These are phyloP conservation scores for Penicillium canescens DNA, from an alignment of 495 filamentous ascomycete species.

Conservation along the genomic window DNA sequence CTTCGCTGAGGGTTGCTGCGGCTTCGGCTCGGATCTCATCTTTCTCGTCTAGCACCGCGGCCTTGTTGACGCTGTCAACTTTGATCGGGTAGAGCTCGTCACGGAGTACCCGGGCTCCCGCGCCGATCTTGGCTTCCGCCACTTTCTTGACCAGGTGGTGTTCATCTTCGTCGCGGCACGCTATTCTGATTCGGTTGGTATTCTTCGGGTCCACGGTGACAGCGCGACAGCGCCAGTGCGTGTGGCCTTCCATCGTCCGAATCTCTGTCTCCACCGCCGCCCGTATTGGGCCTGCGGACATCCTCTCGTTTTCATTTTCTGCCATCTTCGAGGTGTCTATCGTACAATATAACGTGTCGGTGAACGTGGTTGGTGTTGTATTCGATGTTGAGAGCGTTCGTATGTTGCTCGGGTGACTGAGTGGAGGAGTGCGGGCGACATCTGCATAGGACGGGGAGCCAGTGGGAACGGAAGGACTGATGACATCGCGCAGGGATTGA, in stretches of 20 bases:
- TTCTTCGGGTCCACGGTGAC: constrained; percentile 26
- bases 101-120: constrained; percentile 28
- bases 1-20: constrained; percentile 15
- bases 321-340: constrained; percentile 26
- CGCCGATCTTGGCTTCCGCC: constrained; percentile 19
- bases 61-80: constrained; percentile 32
- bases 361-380: constrained; percentile 20
- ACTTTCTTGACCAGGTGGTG: constrained; percentile 28
- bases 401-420: constrained; percentile 22
- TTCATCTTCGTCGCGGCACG: constrained; percentile 26
- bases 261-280: constrained; percentile 29
- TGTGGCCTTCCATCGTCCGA: constrained; percentile 20
- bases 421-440: constrained; percentile 19
- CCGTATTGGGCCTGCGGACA: constrained; percentile 24
- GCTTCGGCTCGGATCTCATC: constrained; percentile 14
- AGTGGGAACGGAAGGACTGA: constrained; percentile 6
- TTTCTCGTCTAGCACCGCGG: constrained; percentile 26
- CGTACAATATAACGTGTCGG: constrained; percentile 23
- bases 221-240: constrained; percentile 28
- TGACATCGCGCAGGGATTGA: constrained; percentile 14
- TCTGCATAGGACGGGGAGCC: constrained; percentile 21
- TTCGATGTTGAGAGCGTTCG: constrained; percentile 10
- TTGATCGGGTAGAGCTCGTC: constrained; percentile 35
- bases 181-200: constrained; percentile 25
- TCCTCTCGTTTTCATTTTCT: constrained; percentile 20